Conservation (phyloP, 2,329 filamentous ascomycete genomes). For the Raffaelea deltoideospora region DNA sequence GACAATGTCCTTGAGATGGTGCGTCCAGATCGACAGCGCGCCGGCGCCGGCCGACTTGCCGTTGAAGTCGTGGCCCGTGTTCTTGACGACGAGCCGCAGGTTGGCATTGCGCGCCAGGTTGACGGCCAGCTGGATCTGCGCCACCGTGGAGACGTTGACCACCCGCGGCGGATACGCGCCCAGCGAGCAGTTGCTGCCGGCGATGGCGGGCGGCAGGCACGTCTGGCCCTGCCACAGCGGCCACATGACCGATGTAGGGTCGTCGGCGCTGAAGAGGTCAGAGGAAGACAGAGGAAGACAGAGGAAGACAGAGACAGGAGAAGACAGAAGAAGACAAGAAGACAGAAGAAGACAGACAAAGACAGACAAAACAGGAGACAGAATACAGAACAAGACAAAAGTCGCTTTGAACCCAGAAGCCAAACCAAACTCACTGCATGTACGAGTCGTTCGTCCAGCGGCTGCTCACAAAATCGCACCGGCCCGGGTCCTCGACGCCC, state of each 20-base stretch:
- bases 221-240: conserved; percentile 23
- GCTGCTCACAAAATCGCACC: conserved; percentile 22
- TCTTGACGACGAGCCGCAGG: conserved; percentile 32
- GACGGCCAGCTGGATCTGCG: conserved; percentile 29
- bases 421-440: conserved; percentile 17
- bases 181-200: conserved; percentile 11
- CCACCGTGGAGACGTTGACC: conserved; percentile 24
- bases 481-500: conserved; percentile 24
- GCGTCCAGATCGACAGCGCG: conserved; percentile 20
- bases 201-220: conserved; percentile 15
- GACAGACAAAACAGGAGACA: not conserved
- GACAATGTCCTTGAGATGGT: conserved; percentile 11
- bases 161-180: conserved; percentile 28
- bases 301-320: not conserved
- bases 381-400: no score
- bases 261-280: conserved; percentile 8
- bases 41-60: conserved; percentile 22
- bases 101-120: conserved; percentile 30
- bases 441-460: conserved; percentile 18
- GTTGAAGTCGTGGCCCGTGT: conserved; percentile 38
- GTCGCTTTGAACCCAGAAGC: no score
- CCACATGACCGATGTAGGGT: conserved; percentile 25
- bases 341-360: no score
- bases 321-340: not conserved
- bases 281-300: no score